These are phyloP conservation scores for Penicillium arizonense DNA, from an alignment of 495 filamentous ascomycete genomes.

Conservation along the genomic window DNA sequence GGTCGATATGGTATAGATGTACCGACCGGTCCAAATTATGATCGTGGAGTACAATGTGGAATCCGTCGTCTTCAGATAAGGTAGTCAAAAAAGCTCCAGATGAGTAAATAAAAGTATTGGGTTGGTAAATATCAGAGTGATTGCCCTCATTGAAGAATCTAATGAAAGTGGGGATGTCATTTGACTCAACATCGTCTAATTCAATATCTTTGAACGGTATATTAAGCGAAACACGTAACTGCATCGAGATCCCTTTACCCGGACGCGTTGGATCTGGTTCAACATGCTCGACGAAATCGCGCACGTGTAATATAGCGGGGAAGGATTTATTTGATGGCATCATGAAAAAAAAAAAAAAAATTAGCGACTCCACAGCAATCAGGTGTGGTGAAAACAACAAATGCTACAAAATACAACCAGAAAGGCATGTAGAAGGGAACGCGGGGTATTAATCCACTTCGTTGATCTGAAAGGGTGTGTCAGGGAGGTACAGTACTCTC, in stretches of 20 bases:
- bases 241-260: constrained; percentile 9
- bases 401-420: no score
- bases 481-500: no score
- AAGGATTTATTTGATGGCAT: constrained; percentile 4
- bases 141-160: constrained; percentile 8
- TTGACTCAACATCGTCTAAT: constrained; percentile 2
- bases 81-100: constrained; percentile 7
- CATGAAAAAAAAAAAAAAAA: no score
- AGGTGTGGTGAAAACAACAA: no score
- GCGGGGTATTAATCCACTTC: no score
- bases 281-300: constrained; percentile 9
- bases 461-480: no score
- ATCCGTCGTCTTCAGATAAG: not conserved
- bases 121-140: not conserved
- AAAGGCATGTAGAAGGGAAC: no score
- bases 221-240: constrained; percentile 4
- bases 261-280: constrained; percentile 12
- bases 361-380: no score
- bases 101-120: constrained; percentile 4
- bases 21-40: constrained; percentile 7
- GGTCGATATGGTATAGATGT: not conserved
- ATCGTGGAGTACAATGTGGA: constrained; percentile 13
- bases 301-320: constrained; percentile 3
- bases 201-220: constrained; percentile 5
- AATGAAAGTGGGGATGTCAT: constrained; percentile 5